These are phyloP conservation scores for Talaromyces sp. DNA, from an alignment of 2,329 filamentous ascomycete genomes.

Conservation along the genomic window DNA sequence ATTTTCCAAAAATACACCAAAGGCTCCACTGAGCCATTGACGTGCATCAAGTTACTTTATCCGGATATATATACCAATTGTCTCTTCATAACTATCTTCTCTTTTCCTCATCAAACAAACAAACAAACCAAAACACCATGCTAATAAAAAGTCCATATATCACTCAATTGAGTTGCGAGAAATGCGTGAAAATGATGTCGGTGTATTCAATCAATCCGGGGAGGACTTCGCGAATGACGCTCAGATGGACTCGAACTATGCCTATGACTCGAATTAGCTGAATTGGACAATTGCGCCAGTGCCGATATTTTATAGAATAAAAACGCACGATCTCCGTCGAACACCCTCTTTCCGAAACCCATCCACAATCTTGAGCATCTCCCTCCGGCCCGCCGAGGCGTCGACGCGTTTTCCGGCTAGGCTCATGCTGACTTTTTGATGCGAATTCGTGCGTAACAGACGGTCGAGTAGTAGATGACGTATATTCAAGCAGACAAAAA, in stretches of 20 bases:
- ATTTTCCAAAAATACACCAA: not conserved
- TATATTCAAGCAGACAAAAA: slow-evolving; percentile 95
- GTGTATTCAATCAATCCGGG: slow-evolving; percentile 19
- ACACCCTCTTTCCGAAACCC: slow-evolving; percentile 81
- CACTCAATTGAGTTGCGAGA: not conserved
- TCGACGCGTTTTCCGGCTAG: slow-evolving; percentile 81
- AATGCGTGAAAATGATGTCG: not conserved
- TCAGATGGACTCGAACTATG: slow-evolving; percentile 12
- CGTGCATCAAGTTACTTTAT: not conserved
- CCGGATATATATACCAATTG: not conserved
- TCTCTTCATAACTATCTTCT: not conserved
- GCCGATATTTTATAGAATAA: not conserved
- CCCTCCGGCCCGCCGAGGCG: slow-evolving; percentile 72
- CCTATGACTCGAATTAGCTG: not conserved
- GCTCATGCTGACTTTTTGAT: slow-evolving; percentile 90
- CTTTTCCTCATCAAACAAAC: not conserved
- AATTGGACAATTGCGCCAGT: not conserved
- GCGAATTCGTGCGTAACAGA: slow-evolving; percentile 70
- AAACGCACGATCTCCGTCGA: slow-evolving; percentile 69
- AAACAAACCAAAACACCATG: not conserved
- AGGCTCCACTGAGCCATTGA: not conserved
- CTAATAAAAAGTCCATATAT: not conserved
- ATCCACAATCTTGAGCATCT: slow-evolving; percentile 88
- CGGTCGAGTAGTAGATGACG: slow-evolving; percentile 83
- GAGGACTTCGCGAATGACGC: slow-evolving; percentile 15